phyloP scores from a whole-genome alignment of 805 yeast genomes.

The Nakazawaea wickerhamii region DNA sequence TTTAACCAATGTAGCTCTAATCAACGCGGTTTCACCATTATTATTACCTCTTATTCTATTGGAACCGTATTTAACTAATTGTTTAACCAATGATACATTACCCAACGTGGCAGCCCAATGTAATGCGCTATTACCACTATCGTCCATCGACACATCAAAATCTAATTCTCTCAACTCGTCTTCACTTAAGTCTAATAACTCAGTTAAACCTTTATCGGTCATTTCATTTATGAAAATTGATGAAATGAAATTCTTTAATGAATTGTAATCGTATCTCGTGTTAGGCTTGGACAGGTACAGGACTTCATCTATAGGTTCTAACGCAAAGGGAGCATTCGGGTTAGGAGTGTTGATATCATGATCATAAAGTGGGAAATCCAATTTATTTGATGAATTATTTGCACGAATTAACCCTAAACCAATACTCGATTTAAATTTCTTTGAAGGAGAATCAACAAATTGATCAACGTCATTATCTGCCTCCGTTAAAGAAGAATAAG shows the following conservation, averaged over 20 bases:
- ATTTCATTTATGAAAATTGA: slow-evolving; percentile 45
- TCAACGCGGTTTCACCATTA: slow-evolving; percentile 82
- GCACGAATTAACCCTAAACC: slow-evolving; percentile 10
- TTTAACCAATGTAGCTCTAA: slow-evolving; percentile 79
- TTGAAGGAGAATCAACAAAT: slow-evolving; percentile 31
- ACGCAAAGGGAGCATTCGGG: slow-evolving; percentile 41
- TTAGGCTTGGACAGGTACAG: slow-evolving; percentile 11
- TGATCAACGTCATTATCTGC: slow-evolving; percentile 15
- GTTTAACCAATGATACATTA: slow-evolving; percentile 59
- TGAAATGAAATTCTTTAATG: slow-evolving; percentile 40
- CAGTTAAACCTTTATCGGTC: slow-evolving; percentile 17
- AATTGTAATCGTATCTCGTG: slow-evolving; percentile 26
- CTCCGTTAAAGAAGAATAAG: slow-evolving; percentile 27
- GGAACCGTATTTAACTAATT: slow-evolving; percentile 63
- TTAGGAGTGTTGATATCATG: slow-evolving; percentile 35
- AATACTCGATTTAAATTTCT: slow-evolving; percentile 25
- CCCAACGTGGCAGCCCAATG: slow-evolving; percentile 97
- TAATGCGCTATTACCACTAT: slow-evolving; percentile 85
- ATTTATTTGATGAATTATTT: slow-evolving; percentile 11
- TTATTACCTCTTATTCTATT: slow-evolving; percentile 68
- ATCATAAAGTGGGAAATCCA: slow-evolving; percentile 25
- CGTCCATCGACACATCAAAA: slow-evolving; percentile 86
- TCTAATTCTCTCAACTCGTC: slow-evolving; percentile 36
- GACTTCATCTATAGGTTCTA: slow-evolving; percentile 36
- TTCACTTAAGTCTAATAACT: slow-evolving; percentile 17